Evolutionary conservation across 163 green algal species (phyloP).

Genomic region (Volvox carteri): DNA sequence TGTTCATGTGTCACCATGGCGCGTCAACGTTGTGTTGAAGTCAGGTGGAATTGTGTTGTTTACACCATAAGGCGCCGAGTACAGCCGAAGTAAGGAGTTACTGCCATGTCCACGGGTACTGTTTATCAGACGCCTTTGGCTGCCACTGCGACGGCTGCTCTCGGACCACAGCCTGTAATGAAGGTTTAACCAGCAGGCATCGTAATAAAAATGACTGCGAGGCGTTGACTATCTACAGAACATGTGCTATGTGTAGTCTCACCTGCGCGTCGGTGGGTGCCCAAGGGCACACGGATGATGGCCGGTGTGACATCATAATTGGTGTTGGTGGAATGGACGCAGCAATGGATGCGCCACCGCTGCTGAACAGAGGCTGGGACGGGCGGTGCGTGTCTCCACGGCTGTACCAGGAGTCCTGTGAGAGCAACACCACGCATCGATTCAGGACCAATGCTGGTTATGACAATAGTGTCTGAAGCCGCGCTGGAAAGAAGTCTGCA

Average conservation of each 20-base stretch:
- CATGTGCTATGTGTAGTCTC: background rate
- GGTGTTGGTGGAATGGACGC: background rate
- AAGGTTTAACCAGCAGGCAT: background rate
- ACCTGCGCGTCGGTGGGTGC: background rate
- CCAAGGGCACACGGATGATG: background rate
- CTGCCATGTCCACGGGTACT: slow-evolving; percentile 50
- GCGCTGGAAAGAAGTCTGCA: too few species aligned
- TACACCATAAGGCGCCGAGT: too few species aligned
- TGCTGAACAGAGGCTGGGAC: background rate
- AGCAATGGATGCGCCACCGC: background rate
- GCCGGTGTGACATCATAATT: background rate
- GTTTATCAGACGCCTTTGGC: slow-evolving; percentile 3
- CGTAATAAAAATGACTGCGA: background rate
- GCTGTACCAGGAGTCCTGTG: slow-evolving; percentile 49
- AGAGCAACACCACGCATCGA: too few species aligned
- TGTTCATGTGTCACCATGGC: too few species aligned
- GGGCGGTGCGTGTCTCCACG: slow-evolving; percentile 34
- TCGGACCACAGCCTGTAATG: background rate
- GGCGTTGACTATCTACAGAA: background rate
- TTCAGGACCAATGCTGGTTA: too few species aligned
- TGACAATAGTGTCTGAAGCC: too few species aligned
- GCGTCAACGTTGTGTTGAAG: too few species aligned
- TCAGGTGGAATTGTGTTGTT: too few species aligned
- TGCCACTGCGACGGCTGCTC: background rate
- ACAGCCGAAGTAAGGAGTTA: too few species aligned